These are phyloP conservation scores for Catharanthus roseus DNA, from an alignment of 257 asterid species.

Conservation along the genomic window DNA sequence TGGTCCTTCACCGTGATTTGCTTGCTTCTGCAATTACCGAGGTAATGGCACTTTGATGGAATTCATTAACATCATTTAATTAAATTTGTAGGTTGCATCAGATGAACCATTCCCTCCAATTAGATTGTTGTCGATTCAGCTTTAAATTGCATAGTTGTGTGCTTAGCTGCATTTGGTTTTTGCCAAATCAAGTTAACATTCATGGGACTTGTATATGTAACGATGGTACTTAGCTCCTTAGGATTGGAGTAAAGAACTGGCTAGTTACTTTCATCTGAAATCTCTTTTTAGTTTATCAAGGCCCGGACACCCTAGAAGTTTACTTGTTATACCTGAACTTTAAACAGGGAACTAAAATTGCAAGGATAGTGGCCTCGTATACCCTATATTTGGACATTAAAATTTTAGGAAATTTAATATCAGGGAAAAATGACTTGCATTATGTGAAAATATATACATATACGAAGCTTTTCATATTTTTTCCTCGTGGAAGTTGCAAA, in stretches of 20 bases:
- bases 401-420: background rate
- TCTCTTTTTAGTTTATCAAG: background rate
- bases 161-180: background rate
- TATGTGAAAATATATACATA: background rate
- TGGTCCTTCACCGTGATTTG: conserved; percentile 68
- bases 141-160: background rate
- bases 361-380: background rate
- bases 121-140: background rate
- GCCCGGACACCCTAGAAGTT: background rate
- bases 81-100: background rate
- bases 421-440: background rate
- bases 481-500: background rate
- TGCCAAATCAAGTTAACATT: background rate
- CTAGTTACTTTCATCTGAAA: too few species aligned
- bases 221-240: background rate
- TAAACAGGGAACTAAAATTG: background rate
- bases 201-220: background rate
- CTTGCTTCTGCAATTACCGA: conserved; percentile 60
- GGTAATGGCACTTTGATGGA: conserved; percentile 34
- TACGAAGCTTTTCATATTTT: background rate
- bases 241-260: background rate
- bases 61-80: background rate
- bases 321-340: background rate
- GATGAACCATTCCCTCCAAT: background rate
- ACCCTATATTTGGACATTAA: background rate